Evolutionary conservation across 2,329 filamentous ascomycete genomes (phyloP).

Genomic region (Fusarium mexicanum): DNA sequence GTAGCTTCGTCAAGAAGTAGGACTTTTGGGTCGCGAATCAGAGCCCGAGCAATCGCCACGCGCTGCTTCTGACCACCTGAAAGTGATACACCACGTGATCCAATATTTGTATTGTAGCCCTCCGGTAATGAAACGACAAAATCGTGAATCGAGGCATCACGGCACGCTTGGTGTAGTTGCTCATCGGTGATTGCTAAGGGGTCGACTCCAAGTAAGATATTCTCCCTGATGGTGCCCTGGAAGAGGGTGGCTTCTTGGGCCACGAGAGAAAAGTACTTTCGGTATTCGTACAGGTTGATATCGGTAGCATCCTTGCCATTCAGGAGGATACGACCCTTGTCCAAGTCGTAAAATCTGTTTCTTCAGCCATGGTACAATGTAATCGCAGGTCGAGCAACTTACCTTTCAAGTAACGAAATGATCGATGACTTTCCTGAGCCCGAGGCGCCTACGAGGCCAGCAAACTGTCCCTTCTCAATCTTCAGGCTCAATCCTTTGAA

Average conservation of each 20-base stretch:
- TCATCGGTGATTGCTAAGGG: constrained; percentile 62
- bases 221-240: constrained; percentile 74
- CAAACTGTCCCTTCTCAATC: constrained; percentile 75
- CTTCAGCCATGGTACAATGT: not conserved
- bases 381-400: not conserved
- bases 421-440: constrained; percentile 80
- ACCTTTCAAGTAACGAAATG: constrained; percentile 68
- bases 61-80: constrained; percentile 80
- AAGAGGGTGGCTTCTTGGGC: constrained; percentile 80
- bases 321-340: constrained; percentile 70
- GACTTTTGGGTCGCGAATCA: constrained; percentile 72
- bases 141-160: constrained; percentile 74
- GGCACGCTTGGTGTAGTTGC: constrained; percentile 62
- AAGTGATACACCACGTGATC: constrained; percentile 71
- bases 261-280: constrained; percentile 73
- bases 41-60: constrained; percentile 73
- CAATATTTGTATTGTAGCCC: constrained; percentile 74
- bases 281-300: constrained; percentile 70
- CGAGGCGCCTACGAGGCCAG: constrained; percentile 74
- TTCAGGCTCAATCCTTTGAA: constrained; percentile 70
- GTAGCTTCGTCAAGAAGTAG: constrained; percentile 80
- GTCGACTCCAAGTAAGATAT: constrained; percentile 72
- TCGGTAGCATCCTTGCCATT: constrained; percentile 68
- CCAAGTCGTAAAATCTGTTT: constrained; percentile 73
- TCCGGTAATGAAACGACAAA: constrained; percentile 75